phyloP scores from a whole-genome alignment of 495 filamentous ascomycete genomes.

The Lichenothelia convexa region DNA sequence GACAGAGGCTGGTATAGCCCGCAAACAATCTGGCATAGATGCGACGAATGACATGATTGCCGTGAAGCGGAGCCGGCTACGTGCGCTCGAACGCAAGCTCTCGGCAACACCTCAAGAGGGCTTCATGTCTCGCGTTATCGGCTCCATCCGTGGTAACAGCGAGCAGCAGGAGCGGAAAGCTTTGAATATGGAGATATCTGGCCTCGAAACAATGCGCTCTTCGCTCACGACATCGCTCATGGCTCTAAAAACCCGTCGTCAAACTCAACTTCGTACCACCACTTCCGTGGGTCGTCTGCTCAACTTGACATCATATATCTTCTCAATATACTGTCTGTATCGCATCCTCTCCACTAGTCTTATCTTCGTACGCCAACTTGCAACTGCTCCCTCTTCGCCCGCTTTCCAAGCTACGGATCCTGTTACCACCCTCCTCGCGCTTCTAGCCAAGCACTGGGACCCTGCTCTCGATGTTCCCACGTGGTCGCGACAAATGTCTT shows the following conservation, averaged over 20 bases:
- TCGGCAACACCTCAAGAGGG: conserved; percentile 32
- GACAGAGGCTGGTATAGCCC: conserved; percentile 43
- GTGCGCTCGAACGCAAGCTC: conserved; percentile 44
- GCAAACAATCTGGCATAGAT: conserved; percentile 54
- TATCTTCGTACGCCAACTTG: conserved; percentile 34
- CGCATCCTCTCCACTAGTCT: conserved; percentile 49
- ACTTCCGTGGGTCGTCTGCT: conserved; percentile 43
- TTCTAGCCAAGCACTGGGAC: conserved; percentile 54
- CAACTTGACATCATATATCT: conserved; percentile 36
- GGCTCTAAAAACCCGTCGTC: conserved; percentile 35
- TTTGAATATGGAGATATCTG: conserved; percentile 57
- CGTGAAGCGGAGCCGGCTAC: conserved; percentile 47
- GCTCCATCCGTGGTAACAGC: conserved; percentile 39
- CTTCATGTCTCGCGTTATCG: conserved; percentile 49
- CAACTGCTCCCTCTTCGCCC: conserved; percentile 19
- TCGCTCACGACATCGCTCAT: conserved; percentile 42
- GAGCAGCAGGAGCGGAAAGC: conserved; percentile 45
- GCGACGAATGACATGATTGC: conserved; percentile 58
- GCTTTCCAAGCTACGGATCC: conserved; percentile 55
- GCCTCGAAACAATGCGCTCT: conserved; percentile 54
- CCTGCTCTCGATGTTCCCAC: conserved; percentile 49
- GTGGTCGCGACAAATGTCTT: conserved; percentile 62
- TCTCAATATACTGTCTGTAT: conserved; percentile 61
- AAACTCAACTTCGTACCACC: conserved; percentile 40
- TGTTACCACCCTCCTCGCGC: conserved; percentile 56